Percentiles rank a stretch among this genome's conserved stretches.
phyloP scores from a whole-genome alignment of 352 stramenopile species.

The Globisporangium parvum region DNA sequence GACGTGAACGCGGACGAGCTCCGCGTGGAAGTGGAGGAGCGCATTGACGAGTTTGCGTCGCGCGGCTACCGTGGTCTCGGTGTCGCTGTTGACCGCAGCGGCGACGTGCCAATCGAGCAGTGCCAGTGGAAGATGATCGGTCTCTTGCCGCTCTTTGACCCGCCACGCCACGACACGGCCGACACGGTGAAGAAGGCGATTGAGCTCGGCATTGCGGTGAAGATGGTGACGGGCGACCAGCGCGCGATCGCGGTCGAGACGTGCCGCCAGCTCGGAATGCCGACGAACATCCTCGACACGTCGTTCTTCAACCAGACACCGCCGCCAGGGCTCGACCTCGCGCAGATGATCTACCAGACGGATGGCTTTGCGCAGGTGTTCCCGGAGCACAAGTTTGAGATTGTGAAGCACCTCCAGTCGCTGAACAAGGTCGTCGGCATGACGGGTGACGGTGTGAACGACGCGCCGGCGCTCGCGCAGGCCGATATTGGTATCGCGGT shows the following conservation, averaged over 20 bases:
- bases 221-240: conserved; percentile 96
- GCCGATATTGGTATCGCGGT: conserved; percentile 92
- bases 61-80: conserved; percentile 64
- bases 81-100: conserved; percentile 50
- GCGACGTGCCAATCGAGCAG: conserved; percentile 64
- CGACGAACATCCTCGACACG: conserved; percentile 77
- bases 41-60: conserved; percentile 78
- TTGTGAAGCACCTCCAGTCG: conserved; percentile 86
- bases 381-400: conserved; percentile 90
- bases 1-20: conserved; percentile 51
- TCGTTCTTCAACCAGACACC: conserved; percentile 74
- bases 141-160: conserved; percentile 91
- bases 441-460: conserved; percentile 90
- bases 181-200: conserved; percentile 90
- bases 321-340: conserved; percentile 51
- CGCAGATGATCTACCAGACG: conserved; percentile 87
- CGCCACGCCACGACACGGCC: conserved; percentile 89
- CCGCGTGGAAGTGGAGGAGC: conserved; percentile 58
- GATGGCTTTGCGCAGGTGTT: conserved; percentile 93
- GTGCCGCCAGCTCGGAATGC: conserved; percentile 85
- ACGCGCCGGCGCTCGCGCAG: conserved; percentile 85
- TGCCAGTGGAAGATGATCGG: conserved; percentile 90
- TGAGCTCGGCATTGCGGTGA: conserved; percentile 89
- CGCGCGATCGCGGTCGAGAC: conserved; percentile 91
- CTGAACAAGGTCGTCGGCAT: conserved; percentile 79